Evolutionary conservation across 306 rosid genomes (phyloP), one percentile per base, ranked within the genome.

Genomic region (Pterocarpus santalinus): DNA sequence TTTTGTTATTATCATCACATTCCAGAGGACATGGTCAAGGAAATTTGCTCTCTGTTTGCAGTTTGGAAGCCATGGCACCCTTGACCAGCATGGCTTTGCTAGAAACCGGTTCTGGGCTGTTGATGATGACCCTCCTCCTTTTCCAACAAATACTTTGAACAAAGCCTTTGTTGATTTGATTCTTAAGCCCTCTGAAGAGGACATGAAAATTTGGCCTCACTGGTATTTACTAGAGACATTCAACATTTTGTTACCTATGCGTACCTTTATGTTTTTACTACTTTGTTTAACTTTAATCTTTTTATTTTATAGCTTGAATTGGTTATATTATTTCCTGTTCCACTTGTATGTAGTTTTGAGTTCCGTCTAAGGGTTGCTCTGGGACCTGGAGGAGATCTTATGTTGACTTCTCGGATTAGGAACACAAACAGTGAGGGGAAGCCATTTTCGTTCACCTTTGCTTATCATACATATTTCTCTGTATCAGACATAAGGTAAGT

Each of bases 371-470:
- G 97, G 86, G 89, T 95, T 43, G 97, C 97, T 76, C 76, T 93
- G 86, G 95, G 95, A 76, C 97, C 99, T 17, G 92, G 93, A 77
- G 99, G 99, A 80, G 99, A 95, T 82, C 86, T 95, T 69, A 84
- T 85, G 85, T 82, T 95, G 89, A 95, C 97, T 80, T 95, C 97
- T 72, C 97, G 99, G 73, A 86, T 95, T 75, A 86, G 97, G 87
- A 93, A 95, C 85, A 93, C 97, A 69, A 90, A 85, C 85, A 66
- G 84, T 67, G 99, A 95, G 12, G 99, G 97, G 82, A 93, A 95
- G 92, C 94, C 97, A 41, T 93, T 95, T 85, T 61, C 93, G 5
- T 95, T 95, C 91, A 91, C 99, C 63, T 95, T 93, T 87, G 97
- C 97, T 4, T 93, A 95, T 85, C 97, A 95, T 82, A 95, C 97